These are phyloP conservation scores for Magnusiomyces fungicola DNA, from an alignment of 1,139 yeast species.

Conservation along the genomic window DNA sequence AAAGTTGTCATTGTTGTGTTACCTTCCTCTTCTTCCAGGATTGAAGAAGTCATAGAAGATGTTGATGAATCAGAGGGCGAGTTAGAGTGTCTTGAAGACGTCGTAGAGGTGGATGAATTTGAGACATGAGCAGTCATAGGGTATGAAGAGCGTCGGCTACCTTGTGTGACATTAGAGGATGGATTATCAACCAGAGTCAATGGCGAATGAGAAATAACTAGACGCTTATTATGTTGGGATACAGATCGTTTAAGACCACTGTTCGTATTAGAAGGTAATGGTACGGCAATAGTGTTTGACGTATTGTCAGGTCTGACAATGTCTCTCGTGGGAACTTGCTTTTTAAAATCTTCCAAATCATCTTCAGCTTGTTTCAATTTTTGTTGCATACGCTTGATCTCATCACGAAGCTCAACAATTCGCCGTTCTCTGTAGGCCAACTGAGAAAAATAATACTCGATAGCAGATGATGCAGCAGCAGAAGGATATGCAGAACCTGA, in stretches of 20 bases:
- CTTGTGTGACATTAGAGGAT: background rate
- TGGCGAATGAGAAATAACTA: slow-evolving; percentile 3
- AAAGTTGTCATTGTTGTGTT: background rate
- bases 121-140: background rate
- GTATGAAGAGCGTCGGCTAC: background rate
- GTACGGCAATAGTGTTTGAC: background rate
- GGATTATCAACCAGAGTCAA: background rate
- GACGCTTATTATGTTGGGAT: background rate
- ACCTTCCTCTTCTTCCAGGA: slow-evolving; percentile 5
- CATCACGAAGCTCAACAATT: slow-evolving; percentile 32
- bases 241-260: background rate
- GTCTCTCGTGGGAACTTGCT: slow-evolving; percentile 19
- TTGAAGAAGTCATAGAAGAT: slow-evolving; percentile 9
- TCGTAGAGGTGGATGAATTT: slow-evolving; percentile 10
- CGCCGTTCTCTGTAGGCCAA: slow-evolving; percentile 33
- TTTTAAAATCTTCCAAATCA: slow-evolving; percentile 24
- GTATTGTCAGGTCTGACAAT: background rate
- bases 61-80: slow-evolving; percentile 13
- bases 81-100: slow-evolving; percentile 13
- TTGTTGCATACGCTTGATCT: slow-evolving; percentile 27
- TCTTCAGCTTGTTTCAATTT: slow-evolving; percentile 27
- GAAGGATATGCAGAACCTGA: too few species aligned
- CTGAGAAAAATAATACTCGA: slow-evolving; percentile 24
- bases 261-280: background rate
- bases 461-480: slow-evolving; percentile 7